A percentile compares a stretch with the other conserved stretches of the same genome.
Conservation (phyloP, 2,329 filamentous ascomycete species). For the Cytospora leucostoma region DNA sequence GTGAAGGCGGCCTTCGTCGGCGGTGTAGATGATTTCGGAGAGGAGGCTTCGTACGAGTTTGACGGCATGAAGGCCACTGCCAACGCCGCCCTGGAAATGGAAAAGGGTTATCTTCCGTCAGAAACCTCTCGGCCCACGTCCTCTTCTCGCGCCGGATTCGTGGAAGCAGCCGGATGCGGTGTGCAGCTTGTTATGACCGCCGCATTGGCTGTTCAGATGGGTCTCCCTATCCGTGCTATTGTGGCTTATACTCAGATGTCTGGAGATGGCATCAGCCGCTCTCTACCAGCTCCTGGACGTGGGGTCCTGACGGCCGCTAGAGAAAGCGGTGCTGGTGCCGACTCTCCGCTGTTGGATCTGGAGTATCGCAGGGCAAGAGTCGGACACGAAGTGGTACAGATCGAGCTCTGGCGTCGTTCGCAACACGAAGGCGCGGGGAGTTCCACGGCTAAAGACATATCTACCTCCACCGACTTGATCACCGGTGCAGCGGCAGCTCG, state of each 20-base stretch:
- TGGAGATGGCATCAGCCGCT: conserved; percentile 39
- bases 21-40: conserved; percentile 38
- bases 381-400: too few relatives aligned
- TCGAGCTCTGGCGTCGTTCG: too few relatives aligned
- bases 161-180: conserved; percentile 40
- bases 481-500: too few relatives aligned
- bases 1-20: conserved; percentile 39
- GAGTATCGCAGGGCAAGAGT: conserved; percentile 30
- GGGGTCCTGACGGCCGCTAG: conserved; percentile 39
- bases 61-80: conserved; percentile 42
- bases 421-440: too few relatives aligned
- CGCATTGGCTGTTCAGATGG: conserved; percentile 39
- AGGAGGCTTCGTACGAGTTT: conserved; percentile 37
- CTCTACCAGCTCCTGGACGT: conserved; percentile 42
- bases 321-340: conserved; percentile 27
- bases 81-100: conserved; percentile 36
- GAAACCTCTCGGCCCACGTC: conserved; percentile 41
- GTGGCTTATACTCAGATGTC: conserved; percentile 39
- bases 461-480: background rate
- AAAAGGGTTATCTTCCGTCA: conserved; percentile 33
- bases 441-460: conserved; percentile 30
- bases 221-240: conserved; percentile 39
- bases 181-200: conserved; percentile 40
- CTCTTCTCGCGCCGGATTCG: conserved; percentile 38
- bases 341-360: conserved; percentile 34